Percentiles rank a stretch among this genome's conserved stretches.
Conservation (phyloP, 169 alveolate genomes). For the Cryptosporidium tyzzeri region DNA sequence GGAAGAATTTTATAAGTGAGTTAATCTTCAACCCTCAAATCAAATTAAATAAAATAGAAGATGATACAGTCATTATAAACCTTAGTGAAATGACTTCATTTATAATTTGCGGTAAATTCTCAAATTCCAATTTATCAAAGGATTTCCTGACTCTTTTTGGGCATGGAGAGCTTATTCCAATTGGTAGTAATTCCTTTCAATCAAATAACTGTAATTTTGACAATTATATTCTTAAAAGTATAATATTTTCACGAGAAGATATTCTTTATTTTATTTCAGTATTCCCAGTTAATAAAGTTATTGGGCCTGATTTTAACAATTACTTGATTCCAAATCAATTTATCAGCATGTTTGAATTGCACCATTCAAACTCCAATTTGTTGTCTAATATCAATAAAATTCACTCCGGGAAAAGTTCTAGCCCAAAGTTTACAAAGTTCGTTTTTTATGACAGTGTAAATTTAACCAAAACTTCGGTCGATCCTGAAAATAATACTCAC, state of each 20-base stretch:
- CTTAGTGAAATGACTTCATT: constrained; percentile 26
- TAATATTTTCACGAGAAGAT: constrained; percentile 28
- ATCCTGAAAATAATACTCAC: not conserved
- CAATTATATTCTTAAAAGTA: constrained; percentile 4
- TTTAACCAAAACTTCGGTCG: not conserved
- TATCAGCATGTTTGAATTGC: constrained; percentile 1
- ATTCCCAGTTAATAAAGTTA: constrained; percentile 55
- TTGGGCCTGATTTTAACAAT: constrained; percentile 65
- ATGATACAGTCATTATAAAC: not conserved
- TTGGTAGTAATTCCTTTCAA: not conserved
- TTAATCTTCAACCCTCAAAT: constrained; percentile 13
- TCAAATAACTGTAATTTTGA: not conserved
- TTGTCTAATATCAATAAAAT: not conserved
- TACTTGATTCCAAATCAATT: constrained; percentile 6
- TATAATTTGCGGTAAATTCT: constrained; percentile 25
- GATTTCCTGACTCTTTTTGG: constrained; percentile 42
- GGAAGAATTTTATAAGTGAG: constrained; percentile 64
- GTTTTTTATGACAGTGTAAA: not conserved
- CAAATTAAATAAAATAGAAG: not conserved
- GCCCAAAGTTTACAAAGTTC: not conserved
- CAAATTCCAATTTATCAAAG: not conserved
- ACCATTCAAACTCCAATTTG: not conserved
- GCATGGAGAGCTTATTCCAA: constrained; percentile 45
- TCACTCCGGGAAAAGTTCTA: not conserved
- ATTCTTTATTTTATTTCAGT: constrained; percentile 38